phyloP scores from a whole-genome alignment of 75 land plant species.

The Cryptomeria japonica region DNA sequence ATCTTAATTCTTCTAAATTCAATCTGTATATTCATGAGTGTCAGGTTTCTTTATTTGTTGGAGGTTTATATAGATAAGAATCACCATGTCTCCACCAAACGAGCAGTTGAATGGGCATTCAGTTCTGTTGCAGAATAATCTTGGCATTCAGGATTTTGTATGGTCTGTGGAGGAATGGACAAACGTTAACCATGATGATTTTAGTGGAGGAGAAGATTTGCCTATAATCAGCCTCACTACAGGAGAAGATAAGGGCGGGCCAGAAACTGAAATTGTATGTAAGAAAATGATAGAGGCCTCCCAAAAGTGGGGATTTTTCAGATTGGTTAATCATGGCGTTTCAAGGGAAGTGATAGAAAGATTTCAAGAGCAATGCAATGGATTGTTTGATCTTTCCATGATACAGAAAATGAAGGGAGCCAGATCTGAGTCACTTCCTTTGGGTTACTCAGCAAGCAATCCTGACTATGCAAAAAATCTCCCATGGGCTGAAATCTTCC shows the following conservation, averaged over 20 bases:
- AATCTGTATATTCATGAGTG: background rate
- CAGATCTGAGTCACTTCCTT: background rate
- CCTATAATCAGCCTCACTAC: slow-evolving; percentile 1
- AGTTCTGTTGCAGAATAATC: background rate
- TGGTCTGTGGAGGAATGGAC: slow-evolving; percentile 29
- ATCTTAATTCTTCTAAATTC: no score
- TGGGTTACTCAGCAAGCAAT: slow-evolving; percentile 9
- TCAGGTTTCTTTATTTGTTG: background rate
- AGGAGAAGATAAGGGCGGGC: background rate
- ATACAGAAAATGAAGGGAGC: slow-evolving; percentile 32
- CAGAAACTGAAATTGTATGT: background rate
- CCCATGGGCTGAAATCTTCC: slow-evolving; percentile 5
- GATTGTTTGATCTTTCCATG: slow-evolving; percentile 32
- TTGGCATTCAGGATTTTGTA: slow-evolving; percentile 16
- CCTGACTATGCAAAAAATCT: background rate
- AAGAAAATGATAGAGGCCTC: slow-evolving; percentile 15
- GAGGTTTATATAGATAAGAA: background rate
- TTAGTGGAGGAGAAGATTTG: slow-evolving; percentile 9
- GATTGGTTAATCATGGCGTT: slow-evolving; percentile 40
- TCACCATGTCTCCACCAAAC: background rate
- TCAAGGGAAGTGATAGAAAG: slow-evolving; percentile 21
- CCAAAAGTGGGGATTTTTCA: slow-evolving; percentile 44
- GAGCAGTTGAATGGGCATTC: background rate
- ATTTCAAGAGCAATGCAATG: slow-evolving; percentile 14
- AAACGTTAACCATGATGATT: slow-evolving; percentile 22